These are phyloP conservation scores for Talaromyces rugulosus DNA, from an alignment of 2,329 filamentous ascomycete genomes.

Conservation along the genomic window DNA sequence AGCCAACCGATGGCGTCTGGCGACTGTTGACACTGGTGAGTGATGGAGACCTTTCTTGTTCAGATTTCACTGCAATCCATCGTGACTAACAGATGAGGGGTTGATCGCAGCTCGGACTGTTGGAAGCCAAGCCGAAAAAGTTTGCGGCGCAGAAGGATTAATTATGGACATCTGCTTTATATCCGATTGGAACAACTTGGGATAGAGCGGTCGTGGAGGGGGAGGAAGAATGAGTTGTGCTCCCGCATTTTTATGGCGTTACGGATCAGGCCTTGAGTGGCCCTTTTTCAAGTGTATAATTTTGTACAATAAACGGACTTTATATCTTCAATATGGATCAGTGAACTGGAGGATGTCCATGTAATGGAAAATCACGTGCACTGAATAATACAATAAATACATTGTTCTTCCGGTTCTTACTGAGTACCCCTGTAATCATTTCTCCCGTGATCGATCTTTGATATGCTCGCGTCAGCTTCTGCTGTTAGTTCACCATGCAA, in stretches of 20 bases:
- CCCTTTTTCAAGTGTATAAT: not conserved
- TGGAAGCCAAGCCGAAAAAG: conserved; percentile 12
- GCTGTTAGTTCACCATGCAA: not conserved
- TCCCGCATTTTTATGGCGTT: not conserved
- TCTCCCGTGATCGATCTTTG: too few species aligned
- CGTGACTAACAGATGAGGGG: not conserved
- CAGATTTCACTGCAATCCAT: not conserved
- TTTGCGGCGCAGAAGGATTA: conserved; percentile 9
- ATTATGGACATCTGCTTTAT: not conserved
- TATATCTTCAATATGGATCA: not conserved
- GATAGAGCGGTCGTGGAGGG: not conserved
- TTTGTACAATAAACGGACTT: not conserved
- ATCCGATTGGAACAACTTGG: not conserved
- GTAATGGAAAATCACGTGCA: not conserved
- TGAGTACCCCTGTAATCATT: too few species aligned
- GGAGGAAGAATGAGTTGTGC: not conserved
- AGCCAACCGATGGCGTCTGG: conserved; percentile 89
- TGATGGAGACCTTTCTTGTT: not conserved
- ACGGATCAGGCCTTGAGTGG: not conserved
- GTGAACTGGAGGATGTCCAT: not conserved
- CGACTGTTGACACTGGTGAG: conserved; percentile 75
- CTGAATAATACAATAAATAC: not conserved
- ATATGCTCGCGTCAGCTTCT: not conserved
- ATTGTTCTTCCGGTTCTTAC: not conserved
- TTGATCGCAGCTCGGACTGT: conserved; percentile 5